Conservation (phyloP, 306 rosid genomes). For the Prunus kanzakura region DNA sequence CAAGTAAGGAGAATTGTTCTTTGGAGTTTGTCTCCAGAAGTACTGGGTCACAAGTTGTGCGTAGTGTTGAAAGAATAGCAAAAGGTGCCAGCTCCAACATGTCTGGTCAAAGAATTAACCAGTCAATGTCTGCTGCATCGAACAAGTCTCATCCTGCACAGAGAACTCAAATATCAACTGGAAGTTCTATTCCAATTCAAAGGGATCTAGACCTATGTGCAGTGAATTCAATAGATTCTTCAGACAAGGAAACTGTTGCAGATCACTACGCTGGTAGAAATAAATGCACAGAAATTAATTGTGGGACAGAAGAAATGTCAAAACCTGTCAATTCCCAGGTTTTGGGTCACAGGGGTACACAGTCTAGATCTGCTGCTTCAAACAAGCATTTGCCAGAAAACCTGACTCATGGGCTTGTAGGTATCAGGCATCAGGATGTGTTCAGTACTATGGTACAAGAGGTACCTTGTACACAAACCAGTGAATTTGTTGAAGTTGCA, state of each 20-base stretch:
- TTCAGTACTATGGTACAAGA: background rate
- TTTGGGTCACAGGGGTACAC: constrained; percentile 17
- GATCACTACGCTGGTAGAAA: constrained; percentile 31
- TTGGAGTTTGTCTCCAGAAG: constrained; percentile 16
- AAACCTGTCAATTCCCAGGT: constrained; percentile 25
- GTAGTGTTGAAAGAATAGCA: constrained; percentile 13
- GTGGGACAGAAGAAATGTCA: constrained; percentile 25
- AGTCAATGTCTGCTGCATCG: constrained; percentile 15
- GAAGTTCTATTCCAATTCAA: constrained; percentile 28
- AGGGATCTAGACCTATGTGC: constrained; percentile 22
- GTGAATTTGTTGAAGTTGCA: background rate
- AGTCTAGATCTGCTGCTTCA: background rate
- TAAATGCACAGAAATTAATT: constrained; percentile 25
- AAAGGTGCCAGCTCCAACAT: constrained; percentile 22
- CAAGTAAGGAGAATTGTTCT: constrained; percentile 21
- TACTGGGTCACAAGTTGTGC: constrained; percentile 10
- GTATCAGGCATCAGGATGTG: background rate
- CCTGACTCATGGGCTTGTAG: background rate
- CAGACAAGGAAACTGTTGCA: constrained; percentile 28
- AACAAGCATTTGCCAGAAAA: background rate
- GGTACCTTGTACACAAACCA: background rate
- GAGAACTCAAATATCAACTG: constrained; percentile 22
- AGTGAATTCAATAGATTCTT: constrained; percentile 27
- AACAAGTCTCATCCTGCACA: constrained; percentile 25
- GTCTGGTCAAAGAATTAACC: constrained; percentile 4